Base-by-base conservation (phyloP, 371 early-diverging fungal species). In the Furculomyces boomerangus region DNA sequence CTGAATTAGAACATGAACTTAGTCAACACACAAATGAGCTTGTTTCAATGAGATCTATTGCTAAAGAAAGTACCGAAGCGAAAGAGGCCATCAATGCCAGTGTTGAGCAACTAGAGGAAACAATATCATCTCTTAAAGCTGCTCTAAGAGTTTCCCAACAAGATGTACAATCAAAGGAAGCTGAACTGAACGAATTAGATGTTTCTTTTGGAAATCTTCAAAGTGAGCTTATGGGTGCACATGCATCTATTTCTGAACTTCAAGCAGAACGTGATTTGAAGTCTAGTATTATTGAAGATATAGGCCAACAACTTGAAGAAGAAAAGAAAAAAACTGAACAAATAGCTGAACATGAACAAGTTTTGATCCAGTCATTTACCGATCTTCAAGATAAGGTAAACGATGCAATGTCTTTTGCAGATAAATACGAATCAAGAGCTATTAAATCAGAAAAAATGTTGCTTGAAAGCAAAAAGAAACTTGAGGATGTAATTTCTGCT, bases 101-200 rank as follows among this genome's bases (percentile, higher is more conserved):
- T 51, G 63, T 90, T 35, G 80, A 79, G 30, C 77, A 80, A 48
- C 68, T 84, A 3, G 88, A 90, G 60, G 86, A 85, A 58, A 79
- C 83, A 2, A 76, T 83, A 10, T 71, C 79, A 49, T 84, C 86
- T 3, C 70, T 87, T 16, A 64, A 80, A 22, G 77, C 83, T 3
- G 74, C 80, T 7, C 79, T 84, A 59, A 71, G 84, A 10, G 64
- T 84, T n/a, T 71, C 76, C 7, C 74, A 81, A 53, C 80, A 81
- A 57, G 89, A 88, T 50, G 57, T 81, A 30, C 86, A 86, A 57
- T 83, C 84, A 57, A 78, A 76, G 64, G 61, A 74, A 37, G 71
- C 72, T 46, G 81, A 85, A 56, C 69, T 87, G 40, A 66, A 68
- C 1, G 71, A 75, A 35, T 46, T 80, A 40, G 80, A 85, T 53